Conservation (phyloP, 139 green algal genomes). For the Closterium sp. region DNA sequence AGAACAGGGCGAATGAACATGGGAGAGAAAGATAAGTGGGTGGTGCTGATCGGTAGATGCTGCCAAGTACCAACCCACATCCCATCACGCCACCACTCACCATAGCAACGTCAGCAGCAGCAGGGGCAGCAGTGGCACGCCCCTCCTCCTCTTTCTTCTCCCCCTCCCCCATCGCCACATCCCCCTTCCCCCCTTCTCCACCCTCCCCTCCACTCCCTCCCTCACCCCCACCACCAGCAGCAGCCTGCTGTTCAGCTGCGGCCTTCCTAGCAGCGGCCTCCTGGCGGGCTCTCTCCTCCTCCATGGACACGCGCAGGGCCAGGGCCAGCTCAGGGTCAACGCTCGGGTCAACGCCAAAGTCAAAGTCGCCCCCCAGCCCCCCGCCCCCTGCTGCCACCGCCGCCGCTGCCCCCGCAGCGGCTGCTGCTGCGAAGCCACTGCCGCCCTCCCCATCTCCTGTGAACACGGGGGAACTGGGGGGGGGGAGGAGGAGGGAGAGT, state of each 20-base stretch:
- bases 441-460: conserved; percentile 62
- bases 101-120: conserved; percentile 44
- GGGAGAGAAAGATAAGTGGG: too few species aligned
- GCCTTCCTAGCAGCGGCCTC: conserved; percentile 55
- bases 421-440: conserved; percentile 58
- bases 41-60: too few species aligned
- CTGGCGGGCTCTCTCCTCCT: conserved; percentile 94
- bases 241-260: conserved; percentile 12
- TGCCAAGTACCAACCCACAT: too few species aligned
- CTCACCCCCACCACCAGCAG: background rate
- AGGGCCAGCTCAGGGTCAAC: conserved; percentile 95
- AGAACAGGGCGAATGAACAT: background rate
- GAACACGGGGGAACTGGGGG: conserved; percentile 79
- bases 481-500: too few species aligned
- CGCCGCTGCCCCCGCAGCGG: conserved; percentile 37
- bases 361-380: conserved; percentile 63
- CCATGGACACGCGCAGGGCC: conserved; percentile 88
- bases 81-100: background rate
- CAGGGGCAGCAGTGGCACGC: conserved; percentile 10
- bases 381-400: conserved; percentile 37
- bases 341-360: conserved; percentile 97
- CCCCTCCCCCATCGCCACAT: background rate
- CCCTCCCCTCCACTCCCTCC: background rate
- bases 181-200: conserved; percentile 11
- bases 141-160: conserved; percentile 41